Conservation (phyloP, 768 basidiomycete genomes). For the Lentinula lateritia region DNA sequence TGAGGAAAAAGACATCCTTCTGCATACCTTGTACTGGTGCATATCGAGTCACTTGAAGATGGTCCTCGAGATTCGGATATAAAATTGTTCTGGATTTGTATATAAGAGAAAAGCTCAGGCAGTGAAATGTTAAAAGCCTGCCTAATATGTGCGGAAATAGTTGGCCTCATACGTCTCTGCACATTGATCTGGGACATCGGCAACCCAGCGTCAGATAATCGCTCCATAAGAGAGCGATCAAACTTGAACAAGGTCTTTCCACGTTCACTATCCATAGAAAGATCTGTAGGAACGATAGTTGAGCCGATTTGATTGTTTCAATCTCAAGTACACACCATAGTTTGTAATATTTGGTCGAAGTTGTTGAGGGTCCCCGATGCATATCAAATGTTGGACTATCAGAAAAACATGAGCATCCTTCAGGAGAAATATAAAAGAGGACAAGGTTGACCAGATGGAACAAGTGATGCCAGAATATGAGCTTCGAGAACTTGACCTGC, state of each 20-base stretch:
- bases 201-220: conserved; percentile 50
- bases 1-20: conserved; percentile 64
- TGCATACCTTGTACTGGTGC: conserved; percentile 55
- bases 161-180: conserved; percentile 72
- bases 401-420: neutral
- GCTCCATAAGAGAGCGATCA: conserved; percentile 74
- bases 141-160: conserved; percentile 60
- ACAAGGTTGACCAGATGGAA: conserved; percentile 30
- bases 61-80: conserved; percentile 57
- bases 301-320: neutral
- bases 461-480: conserved; percentile 61
- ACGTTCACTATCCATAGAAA: conserved; percentile 63
- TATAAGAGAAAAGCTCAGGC: neutral
- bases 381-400: conserved; percentile 61
- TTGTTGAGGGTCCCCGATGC: conserved; percentile 79
- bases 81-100: conserved; percentile 41
- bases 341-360: conserved; percentile 64
- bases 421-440: neutral
- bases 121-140: conserved; percentile 13
- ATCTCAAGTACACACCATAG: conserved; percentile 36
- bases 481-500: conserved; percentile 82
- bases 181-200: conserved; percentile 67
- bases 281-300: conserved; percentile 29
- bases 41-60: conserved; percentile 44
- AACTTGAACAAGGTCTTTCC: conserved; percentile 57